Percentiles rank a stretch among this genome's conserved stretches.
Conservation (phyloP, 495 filamentous ascomycete species). For the Clavariopsis aquatica region DNA sequence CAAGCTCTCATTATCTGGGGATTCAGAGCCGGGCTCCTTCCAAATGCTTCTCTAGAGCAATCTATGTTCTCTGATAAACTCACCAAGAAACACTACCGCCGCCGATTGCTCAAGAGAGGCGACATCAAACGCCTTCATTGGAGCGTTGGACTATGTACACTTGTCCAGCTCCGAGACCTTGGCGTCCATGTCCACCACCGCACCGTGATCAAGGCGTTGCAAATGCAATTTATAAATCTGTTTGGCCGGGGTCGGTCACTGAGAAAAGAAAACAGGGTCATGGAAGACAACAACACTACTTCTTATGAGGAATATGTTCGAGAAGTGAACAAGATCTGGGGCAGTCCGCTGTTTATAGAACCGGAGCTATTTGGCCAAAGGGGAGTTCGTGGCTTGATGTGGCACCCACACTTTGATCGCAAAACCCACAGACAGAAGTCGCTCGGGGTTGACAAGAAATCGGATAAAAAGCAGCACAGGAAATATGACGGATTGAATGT, state of each 20-base stretch:
- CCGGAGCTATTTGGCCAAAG: conserved; percentile 1
- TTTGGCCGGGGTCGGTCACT: conserved; percentile 22
- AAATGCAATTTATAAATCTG: conserved; percentile 20
- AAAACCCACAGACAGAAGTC: background rate
- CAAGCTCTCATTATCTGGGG: conserved; percentile 34
- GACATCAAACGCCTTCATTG: conserved; percentile 19
- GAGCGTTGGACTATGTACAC: conserved; percentile 23
- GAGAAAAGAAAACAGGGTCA: conserved; percentile 27
- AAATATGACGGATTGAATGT: background rate
- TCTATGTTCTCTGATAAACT: conserved; percentile 6
- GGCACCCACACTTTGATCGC: conserved; percentile 10
- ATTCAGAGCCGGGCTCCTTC: conserved; percentile 27
- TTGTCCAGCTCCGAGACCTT: conserved; percentile 29
- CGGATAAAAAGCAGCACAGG: background rate
- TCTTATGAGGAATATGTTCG: conserved; percentile 20
- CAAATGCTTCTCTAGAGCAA: conserved; percentile 21
- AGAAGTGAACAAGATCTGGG: conserved; percentile 30
- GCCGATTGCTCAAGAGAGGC: background rate
- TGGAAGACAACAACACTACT: conserved; percentile 11
- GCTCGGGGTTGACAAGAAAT: background rate
- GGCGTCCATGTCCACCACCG: conserved; percentile 21
- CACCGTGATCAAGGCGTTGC: conserved; percentile 30
- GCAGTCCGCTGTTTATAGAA: conserved; percentile 18
- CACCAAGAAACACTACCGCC: conserved; percentile 5
- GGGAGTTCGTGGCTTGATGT: conserved; percentile 2